Percentiles rank a stretch among this genome's conserved stretches.
These are phyloP conservation scores for Globisporangium camurandrum DNA, from an alignment of 352 stramenopile species.

Conservation along the genomic window DNA sequence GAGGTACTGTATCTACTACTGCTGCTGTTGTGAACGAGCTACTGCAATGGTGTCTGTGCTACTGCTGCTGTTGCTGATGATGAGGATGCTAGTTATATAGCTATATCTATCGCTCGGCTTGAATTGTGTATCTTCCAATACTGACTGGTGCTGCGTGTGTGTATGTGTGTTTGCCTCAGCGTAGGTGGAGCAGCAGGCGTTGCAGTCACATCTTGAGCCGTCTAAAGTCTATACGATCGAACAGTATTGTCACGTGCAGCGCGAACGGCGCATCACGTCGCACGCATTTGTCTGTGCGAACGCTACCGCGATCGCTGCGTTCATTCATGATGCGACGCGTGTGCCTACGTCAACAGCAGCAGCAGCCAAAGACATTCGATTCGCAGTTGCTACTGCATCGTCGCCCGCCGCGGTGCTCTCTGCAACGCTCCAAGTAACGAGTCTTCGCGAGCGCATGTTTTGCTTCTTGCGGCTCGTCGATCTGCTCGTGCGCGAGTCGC, in stretches of 20 bases:
- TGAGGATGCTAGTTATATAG: too few relatives aligned
- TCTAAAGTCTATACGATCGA: slow-evolving; percentile 3
- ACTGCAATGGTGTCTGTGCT: too few relatives aligned
- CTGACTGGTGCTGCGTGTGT: background rate
- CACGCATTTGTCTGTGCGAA: slow-evolving; percentile 12
- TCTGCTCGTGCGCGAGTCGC: slow-evolving; percentile 29
- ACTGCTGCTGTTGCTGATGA: too few relatives aligned
- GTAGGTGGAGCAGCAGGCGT: slow-evolving; percentile 13
- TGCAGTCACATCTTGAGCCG: background rate
- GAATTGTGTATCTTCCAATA: background rate
- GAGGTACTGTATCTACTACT: too few relatives aligned
- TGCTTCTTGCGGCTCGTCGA: slow-evolving; percentile 43
- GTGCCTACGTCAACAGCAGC: too few relatives aligned
- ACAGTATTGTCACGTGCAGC: slow-evolving; percentile 14
- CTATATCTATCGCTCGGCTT: too few relatives aligned
- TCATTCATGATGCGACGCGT: slow-evolving; percentile 14
- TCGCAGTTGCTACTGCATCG: background rate
- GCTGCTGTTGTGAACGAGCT: too few relatives aligned
- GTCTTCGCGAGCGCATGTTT: slow-evolving; percentile 45
- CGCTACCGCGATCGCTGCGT: slow-evolving; percentile 15
- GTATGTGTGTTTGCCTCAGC: background rate
- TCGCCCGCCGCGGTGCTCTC: slow-evolving; percentile 5
- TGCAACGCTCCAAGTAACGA: slow-evolving; percentile 17
- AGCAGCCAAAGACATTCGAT: slow-evolving; percentile 7
- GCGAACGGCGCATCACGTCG: slow-evolving; percentile 9